Base-by-base conservation (phyloP, 306 rosid genomes). In the Macrotyloma uniflorum region DNA sequence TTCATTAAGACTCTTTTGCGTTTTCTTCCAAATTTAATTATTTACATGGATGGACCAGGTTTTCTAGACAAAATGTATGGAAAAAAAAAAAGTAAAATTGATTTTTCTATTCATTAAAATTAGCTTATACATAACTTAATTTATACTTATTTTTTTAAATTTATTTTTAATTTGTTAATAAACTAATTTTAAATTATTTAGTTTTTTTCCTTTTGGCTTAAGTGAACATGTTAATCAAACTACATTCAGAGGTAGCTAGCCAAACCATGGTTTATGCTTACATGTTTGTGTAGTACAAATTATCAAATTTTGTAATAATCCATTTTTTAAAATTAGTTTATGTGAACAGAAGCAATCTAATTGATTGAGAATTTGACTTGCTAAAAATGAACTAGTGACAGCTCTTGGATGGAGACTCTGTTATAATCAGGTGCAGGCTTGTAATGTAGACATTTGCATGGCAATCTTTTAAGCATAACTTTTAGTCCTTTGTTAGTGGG, bases 371-470 rank as follows among this genome's bases (percentile, higher is more conserved):
- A 8, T 50, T 76, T 62, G 35, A 61, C 28, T 74, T 75, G 47
- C 61, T 69, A 69, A 16, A 63, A 70, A 15, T 53, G 16, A 54
- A 8, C 47, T 16, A 9, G 47, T 47, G 46, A 72, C 73, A 11
- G n/a, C 8, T 12, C 18, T 74, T 55, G 32, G 10, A 43, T 75
- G 58, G 55, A 12, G 65, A 46, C 36, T 74, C 4, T 54, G 23
- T 15, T 51, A 42, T 77, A 74, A 45, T 46, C 40, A 36, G 35
- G 30, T 51, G 19, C 72, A 70, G 46, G 14, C 75, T 80, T 55
- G 1, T 61, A 10, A 12, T 19, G 12, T 24, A 58, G 36, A 11
- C 10, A 58, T 24, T 57, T 4, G n/a, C 35, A 57, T 24, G 24
- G 0, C 10, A 24, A 26, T 58, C 13, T 58, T 58, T 58, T 26